Percentiles rank a stretch among this genome's conserved stretches.
Conservation (phyloP, 23 red algal genomes). For the Gracilaria gracilis region DNA sequence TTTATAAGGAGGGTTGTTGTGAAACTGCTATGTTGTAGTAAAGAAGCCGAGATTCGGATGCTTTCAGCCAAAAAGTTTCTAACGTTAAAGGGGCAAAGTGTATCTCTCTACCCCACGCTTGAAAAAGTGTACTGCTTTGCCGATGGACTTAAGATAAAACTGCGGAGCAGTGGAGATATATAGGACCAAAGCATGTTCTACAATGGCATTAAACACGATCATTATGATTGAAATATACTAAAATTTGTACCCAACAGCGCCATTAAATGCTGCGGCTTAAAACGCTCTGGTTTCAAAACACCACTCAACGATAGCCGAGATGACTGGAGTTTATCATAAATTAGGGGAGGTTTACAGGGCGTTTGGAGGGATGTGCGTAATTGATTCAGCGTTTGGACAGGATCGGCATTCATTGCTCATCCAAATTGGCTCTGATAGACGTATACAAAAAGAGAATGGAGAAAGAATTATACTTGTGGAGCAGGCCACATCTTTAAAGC, state of each 20-base stretch:
- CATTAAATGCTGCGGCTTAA: slow-evolving; percentile 20
- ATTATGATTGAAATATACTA: background rate
- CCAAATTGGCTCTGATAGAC: too few species aligned
- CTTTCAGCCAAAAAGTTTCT: too few species aligned
- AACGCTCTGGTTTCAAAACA: slow-evolving; percentile 32
- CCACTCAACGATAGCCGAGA: slow-evolving; percentile 29
- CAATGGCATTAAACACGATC: slow-evolving; percentile 11
- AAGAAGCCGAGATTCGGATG: too few species aligned
- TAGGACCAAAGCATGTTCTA: background rate
- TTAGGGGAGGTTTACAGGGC: background rate
- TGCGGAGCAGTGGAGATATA: too few species aligned
- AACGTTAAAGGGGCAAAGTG: too few species aligned
- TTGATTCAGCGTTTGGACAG: slow-evolving; percentile 28
- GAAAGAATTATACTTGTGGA: background rate
- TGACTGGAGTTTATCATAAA: background rate
- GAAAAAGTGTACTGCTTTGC: too few species aligned
- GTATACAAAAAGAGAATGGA: too few species aligned
- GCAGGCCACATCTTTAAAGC: slow-evolving; percentile 20
- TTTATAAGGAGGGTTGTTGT: too few species aligned
- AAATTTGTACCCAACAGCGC: background rate
- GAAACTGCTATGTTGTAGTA: too few species aligned
- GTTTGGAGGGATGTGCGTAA: background rate
- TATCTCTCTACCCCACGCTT: too few species aligned
- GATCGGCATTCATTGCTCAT: background rate
- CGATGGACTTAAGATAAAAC: too few species aligned